Evolutionary conservation across 2,329 filamentous ascomycete genomes (phyloP).

Genomic region (Penicillium sp.): DNA sequence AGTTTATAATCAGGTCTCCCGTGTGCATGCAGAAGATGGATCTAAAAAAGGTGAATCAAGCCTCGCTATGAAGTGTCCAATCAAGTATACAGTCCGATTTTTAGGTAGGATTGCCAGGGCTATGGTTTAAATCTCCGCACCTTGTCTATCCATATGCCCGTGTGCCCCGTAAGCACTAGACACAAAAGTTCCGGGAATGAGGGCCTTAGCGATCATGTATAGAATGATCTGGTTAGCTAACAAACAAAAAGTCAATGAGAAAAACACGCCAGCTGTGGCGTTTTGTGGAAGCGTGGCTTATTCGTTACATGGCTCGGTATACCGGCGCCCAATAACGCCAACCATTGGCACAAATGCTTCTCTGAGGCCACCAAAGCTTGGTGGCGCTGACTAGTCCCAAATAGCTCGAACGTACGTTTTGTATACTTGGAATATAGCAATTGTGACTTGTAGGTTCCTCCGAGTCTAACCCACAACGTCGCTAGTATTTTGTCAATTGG

Average conservation of each 20-base stretch:
- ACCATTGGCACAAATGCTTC: slow-evolving; percentile 15
- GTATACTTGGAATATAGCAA: slow-evolving; percentile 7
- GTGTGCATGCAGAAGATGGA: too few relatives aligned
- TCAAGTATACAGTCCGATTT: too few relatives aligned
- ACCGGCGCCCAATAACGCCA: slow-evolving; percentile 9
- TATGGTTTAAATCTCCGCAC: slow-evolving; percentile 1
- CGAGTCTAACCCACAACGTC: slow-evolving; percentile 15
- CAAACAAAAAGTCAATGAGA: neutral
- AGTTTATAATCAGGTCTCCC: too few relatives aligned
- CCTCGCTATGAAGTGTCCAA: too few relatives aligned
- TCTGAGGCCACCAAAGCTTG: slow-evolving; percentile 15
- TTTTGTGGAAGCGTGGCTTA: slow-evolving; percentile 12
- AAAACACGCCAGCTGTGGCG: slow-evolving; percentile 9
- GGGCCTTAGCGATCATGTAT: neutral
- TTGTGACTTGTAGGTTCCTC: slow-evolving; percentile 10
- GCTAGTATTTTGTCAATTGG: slow-evolving; percentile 14
- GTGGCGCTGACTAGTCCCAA: slow-evolving; percentile 20
- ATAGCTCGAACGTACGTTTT: slow-evolving; percentile 7
- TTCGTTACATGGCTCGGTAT: slow-evolving; percentile 8
- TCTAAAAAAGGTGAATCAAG: too few relatives aligned
- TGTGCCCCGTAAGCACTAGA: slow-evolving; percentile 23
- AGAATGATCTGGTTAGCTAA: neutral
- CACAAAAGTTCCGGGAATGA: neutral
- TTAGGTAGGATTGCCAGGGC: neutral
- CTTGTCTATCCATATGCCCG: slow-evolving; percentile 1